These are phyloP conservation scores for Suhomyces sp. DNA, from an alignment of 805 yeast species.

Conservation along the genomic window DNA sequence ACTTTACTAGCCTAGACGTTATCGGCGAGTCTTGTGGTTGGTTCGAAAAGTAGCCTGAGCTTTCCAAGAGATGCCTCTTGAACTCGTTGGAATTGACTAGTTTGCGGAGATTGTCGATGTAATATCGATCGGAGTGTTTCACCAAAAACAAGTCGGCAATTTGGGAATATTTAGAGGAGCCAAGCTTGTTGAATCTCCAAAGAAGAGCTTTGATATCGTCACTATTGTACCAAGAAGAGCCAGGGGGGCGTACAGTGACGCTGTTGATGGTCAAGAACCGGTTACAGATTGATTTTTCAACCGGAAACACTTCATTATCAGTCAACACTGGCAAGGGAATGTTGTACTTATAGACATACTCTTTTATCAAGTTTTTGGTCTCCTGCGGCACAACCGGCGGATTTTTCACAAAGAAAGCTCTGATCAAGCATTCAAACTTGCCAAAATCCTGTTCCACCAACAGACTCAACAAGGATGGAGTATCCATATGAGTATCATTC, in stretches of 20 bases:
- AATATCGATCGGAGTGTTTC: background rate
- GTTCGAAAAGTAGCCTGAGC: conserved; percentile 6
- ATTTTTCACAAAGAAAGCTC: background rate
- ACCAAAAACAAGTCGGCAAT: conserved; percentile 1
- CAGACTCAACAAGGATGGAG: conserved; percentile 1
- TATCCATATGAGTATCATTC: background rate
- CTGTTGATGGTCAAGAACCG: conserved; percentile 3
- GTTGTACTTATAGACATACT: background rate
- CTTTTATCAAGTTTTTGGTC: background rate
- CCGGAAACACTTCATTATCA: background rate
- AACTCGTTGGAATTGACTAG: conserved; percentile 10
- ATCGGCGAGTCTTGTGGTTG: conserved; percentile 2
- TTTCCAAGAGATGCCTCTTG: conserved; percentile 8
- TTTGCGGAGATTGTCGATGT: background rate
- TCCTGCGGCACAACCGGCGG: background rate
- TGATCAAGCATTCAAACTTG: background rate
- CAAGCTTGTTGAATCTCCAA: conserved; percentile 3
- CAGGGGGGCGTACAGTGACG: background rate
- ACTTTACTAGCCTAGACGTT: background rate
- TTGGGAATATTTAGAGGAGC: conserved; percentile 4
- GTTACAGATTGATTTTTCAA: conserved; percentile 3
- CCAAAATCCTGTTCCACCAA: background rate
- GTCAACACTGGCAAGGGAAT: background rate
- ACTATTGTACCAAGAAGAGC: background rate
- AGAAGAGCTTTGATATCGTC: background rate